phyloP scores from a whole-genome alignment of 495 filamentous ascomycete genomes.

The Clavariopsis aquatica region DNA sequence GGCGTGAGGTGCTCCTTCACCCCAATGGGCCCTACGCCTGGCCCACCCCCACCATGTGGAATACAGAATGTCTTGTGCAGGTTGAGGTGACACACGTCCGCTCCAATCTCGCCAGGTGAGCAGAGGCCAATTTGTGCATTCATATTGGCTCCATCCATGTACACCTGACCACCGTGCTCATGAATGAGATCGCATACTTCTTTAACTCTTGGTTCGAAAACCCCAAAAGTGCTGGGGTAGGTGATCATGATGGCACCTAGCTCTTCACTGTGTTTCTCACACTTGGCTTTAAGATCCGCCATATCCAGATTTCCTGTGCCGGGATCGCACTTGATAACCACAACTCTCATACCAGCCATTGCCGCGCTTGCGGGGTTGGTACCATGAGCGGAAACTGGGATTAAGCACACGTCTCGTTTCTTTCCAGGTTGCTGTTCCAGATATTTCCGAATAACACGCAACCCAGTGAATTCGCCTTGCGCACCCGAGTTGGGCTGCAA shows the following conservation, averaged over 20 bases:
- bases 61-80: conserved; percentile 99
- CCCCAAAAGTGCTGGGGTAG: conserved; percentile 95
- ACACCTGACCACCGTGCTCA: conserved; percentile 87
- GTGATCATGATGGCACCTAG: conserved; percentile 98
- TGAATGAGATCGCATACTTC: conserved; percentile 85
- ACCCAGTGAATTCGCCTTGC: conserved; percentile 92
- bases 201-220: conserved; percentile 92
- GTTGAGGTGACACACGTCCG: conserved; percentile 97
- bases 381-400: conserved; percentile 94
- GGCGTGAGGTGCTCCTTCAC: conserved; percentile 78
- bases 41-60: conserved; percentile 93
- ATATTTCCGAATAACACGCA: conserved; percentile 89
- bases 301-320: conserved; percentile 91
- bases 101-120: conserved; percentile 94
- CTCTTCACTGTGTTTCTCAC: conserved; percentile 79
- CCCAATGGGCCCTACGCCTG: conserved; percentile 93
- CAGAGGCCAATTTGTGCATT: conserved; percentile 98
- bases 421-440: conserved; percentile 62
- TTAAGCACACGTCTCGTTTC: conserved; percentile 91
- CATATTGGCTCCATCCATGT: conserved; percentile 99
- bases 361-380: conserved; percentile 96
- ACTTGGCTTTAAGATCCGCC: conserved; percentile 81
- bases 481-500: conserved; percentile 97
- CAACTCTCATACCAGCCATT: conserved; percentile 97
- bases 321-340: conserved; percentile 87